Evolutionary conservation across 1,139 yeast species (phyloP), one percentile per base, ranked within the genome.

Genomic region (Saccharomyces hybrid): DNA sequence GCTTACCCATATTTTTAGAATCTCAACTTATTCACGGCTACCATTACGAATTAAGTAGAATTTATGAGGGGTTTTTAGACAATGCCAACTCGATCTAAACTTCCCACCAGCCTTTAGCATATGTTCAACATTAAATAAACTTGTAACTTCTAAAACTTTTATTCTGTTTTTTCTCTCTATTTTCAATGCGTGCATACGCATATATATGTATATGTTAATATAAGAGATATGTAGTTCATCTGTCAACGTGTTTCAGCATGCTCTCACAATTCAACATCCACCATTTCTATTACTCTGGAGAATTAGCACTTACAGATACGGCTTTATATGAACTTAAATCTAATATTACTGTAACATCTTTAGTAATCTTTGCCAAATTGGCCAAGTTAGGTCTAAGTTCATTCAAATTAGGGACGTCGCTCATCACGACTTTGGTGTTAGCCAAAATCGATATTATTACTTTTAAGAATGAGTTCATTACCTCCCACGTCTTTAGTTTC

Each of bases 301-400:
- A 31, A 31, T 31, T 31, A 31, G 34, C 34, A 31, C 34, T 31
- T 31, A 31, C 34, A 31, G 64, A 49, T 21, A 64, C 73, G 47
- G 64, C 71, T 55, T 78, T 77, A 67, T 80, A 79, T 6, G 83
- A 74, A 53, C 84, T 79, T 50, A 77, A 75, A 65, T 90, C 97
- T 50, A 90, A 72, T 61, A 88, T 76, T 12, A 88, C 83, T 0
- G 97, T 90, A 11, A 91, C 88, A 64, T 91, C 98, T 65, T 91
- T 91, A 2, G 97, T 88, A 3, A 91, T 86, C 59, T 89, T 84
- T 0, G 97, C 90, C 56, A 91, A 74, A 34, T 83, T 81, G 0
- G 96, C 88, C 73, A 91, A 79, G 6, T 88, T 84, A 4, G 88
- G 82, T 58, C 97, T 76, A 3, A 88, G 87, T 55, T 88, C 96